Conservation (phyloP, 2,329 filamentous ascomycete genomes). For the Scedosporium aurantiacum region DNA sequence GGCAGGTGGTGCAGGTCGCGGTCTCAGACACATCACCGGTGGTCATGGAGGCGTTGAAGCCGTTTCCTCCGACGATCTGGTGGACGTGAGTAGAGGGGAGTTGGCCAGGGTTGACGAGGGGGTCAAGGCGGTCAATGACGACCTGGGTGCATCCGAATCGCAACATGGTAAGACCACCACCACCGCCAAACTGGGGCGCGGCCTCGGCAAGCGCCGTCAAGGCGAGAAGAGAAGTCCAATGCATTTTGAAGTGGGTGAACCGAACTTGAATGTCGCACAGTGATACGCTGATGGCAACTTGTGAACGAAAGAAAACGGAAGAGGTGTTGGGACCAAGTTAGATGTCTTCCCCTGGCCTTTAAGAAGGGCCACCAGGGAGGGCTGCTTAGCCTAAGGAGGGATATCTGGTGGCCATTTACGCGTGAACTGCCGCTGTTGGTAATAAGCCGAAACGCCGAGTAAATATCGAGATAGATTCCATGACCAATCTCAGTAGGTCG, state of each 20-base stretch:
- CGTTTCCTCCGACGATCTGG: conserved; percentile 32
- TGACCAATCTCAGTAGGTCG: not conserved
- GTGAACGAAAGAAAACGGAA: not conserved
- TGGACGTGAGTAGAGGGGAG: conserved; percentile 40
- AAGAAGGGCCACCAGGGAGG: not conserved
- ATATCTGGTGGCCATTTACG: not conserved
- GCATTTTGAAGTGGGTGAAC: conserved; percentile 1
- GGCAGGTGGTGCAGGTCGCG: conserved; percentile 28
- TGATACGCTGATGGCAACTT: not conserved
- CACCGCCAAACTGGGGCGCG: conserved; percentile 5
- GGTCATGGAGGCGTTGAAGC: conserved; percentile 24
- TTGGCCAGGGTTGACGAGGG: conserved; percentile 21
- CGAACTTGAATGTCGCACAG: not conserved
- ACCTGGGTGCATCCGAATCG: conserved; percentile 34
- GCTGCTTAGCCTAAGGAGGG: not conserved
- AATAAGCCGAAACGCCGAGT: not conserved
- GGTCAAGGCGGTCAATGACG: conserved; percentile 26
- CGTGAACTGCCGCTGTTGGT: not conserved
- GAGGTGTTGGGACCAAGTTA: not conserved
- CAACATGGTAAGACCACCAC: conserved; percentile 8
- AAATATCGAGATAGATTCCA: conserved; percentile 1
- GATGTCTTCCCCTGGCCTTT: not conserved
- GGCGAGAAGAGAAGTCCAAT: conserved; percentile 6
- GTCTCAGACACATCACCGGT: conserved; percentile 18
- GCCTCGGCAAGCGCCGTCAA: conserved; percentile 2